Conservation (phyloP, 208 protist species). For the Wallacemonas rigidus region DNA sequence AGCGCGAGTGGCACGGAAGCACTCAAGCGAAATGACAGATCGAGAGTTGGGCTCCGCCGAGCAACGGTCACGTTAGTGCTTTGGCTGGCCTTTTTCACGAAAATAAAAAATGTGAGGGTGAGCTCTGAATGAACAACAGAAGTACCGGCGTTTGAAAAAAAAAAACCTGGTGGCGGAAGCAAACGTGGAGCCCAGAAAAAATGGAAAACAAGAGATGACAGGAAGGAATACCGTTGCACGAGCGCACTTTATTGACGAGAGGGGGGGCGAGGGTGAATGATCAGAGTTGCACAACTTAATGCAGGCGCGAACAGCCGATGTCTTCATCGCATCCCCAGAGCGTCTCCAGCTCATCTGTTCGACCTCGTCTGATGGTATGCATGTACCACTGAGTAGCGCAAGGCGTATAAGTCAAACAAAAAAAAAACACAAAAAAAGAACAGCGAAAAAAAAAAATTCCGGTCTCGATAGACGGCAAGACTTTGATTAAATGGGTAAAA, state of each 20-base stretch:
- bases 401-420: not conserved
- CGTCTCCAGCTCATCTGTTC: not conserved
- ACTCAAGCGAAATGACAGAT: too few relatives aligned
- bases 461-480: not conserved
- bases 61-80: too few relatives aligned
- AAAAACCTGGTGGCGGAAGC: not conserved
- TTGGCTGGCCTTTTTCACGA: too few relatives aligned
- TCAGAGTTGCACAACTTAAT: constrained; percentile 18
- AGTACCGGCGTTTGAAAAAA: not conserved
- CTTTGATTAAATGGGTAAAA: not conserved
- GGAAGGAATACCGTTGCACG: too few relatives aligned
- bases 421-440: constrained; percentile 20
- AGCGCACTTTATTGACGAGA: too few relatives aligned
- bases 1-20: too few relatives aligned
- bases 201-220: not conserved
- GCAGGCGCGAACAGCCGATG: constrained; percentile 15
- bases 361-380: not conserved
- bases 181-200: not conserved
- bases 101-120: too few relatives aligned
- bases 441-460: not conserved
- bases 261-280: not conserved
- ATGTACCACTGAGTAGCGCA: not conserved
- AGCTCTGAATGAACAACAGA: too few relatives aligned
- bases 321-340: not conserved
- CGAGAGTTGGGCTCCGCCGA: too few relatives aligned